A percentile compares a stretch with the other conserved stretches of the same genome.
These are phyloP conservation scores for Hygrophorus russula DNA, from an alignment of 768 basidiomycete species.

Conservation along the genomic window DNA sequence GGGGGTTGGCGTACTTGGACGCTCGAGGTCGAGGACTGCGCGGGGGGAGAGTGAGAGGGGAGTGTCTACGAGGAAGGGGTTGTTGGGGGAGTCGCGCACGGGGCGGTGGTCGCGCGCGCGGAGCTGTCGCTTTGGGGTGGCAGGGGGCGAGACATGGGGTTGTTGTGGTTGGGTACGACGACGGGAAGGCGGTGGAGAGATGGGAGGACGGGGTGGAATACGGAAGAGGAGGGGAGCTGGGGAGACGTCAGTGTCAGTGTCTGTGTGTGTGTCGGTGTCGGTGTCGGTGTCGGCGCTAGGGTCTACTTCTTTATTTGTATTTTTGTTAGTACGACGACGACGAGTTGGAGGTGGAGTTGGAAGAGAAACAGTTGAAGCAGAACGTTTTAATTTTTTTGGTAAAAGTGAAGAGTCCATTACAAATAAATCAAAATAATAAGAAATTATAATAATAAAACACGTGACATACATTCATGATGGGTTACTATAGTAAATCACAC, in stretches of 20 bases:
- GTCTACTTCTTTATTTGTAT: too few relatives aligned
- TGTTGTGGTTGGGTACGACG: slow-evolving; percentile 23
- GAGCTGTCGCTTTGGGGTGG: slow-evolving; percentile 15
- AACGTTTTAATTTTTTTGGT: too few relatives aligned
- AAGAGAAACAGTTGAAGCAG: too few relatives aligned
- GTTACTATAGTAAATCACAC: too few relatives aligned
- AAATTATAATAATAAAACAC: too few relatives aligned
- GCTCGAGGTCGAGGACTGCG: slow-evolving; percentile 13
- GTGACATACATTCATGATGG: too few relatives aligned
- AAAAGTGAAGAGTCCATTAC: too few relatives aligned
- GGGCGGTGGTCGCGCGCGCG: slow-evolving; percentile 15
- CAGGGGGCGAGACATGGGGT: slow-evolving; percentile 11
- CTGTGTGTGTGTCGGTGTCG: too few relatives aligned
- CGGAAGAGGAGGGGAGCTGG: slow-evolving; percentile 20
- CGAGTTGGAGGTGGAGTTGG: too few relatives aligned
- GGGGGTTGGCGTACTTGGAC: slow-evolving; percentile 25
- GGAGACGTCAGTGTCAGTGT: slow-evolving; percentile 29
- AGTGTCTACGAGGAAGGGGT: slow-evolving; percentile 45
- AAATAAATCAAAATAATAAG: too few relatives aligned
- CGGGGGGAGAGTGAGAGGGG: slow-evolving; percentile 22
- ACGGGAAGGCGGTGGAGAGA: slow-evolving; percentile 60
- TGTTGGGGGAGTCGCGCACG: slow-evolving; percentile 54
- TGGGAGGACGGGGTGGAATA: slow-evolving; percentile 30
- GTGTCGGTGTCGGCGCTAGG: too few relatives aligned
- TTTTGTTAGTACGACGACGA: too few relatives aligned